Percentiles rank a stretch among this genome's conserved stretches.
Conservation (phyloP, 2,329 filamentous ascomycete genomes). For the Aspergillus sp. region DNA sequence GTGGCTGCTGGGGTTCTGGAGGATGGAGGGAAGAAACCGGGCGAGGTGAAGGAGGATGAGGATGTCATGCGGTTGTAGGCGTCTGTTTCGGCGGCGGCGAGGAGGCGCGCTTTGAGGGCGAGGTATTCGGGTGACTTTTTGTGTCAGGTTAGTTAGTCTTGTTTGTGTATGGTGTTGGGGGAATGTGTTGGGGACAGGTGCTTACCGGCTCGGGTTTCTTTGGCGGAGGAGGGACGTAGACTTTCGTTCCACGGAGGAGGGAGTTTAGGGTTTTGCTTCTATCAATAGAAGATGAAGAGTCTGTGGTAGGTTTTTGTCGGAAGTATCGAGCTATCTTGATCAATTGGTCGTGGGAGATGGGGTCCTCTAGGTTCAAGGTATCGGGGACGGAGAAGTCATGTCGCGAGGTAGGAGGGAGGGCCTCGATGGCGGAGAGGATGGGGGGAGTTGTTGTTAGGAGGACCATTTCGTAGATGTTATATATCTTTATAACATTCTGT, state of each 20-base stretch:
- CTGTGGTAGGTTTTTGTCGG: conserved; percentile 12
- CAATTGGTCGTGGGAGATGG: conserved; percentile 47
- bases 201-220: conserved; percentile 74
- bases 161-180: not conserved
- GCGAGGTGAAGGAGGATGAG: conserved; percentile 50
- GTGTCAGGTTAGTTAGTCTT: too few species aligned
- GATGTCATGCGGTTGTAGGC: conserved; percentile 80
- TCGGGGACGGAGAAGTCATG: conserved; percentile 39
- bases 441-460: conserved; percentile 42
- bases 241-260: conserved; percentile 69
- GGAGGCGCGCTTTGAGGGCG: conserved; percentile 81
- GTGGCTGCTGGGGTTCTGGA: conserved; percentile 16
- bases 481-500: not conserved
- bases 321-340: conserved; percentile 40
- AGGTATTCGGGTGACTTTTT: conserved; percentile 66
- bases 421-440: conserved; percentile 43
- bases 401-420: conserved; percentile 34
- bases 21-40: conserved; percentile 56
- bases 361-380: conserved; percentile 29
- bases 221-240: conserved; percentile 79
- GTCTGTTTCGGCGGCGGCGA: conserved; percentile 77
- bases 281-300: too few species aligned
- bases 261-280: conserved; percentile 59
- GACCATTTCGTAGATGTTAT: conserved; percentile 37
- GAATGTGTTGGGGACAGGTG: conserved; percentile 29